phyloP scores from a whole-genome alignment of 768 basidiomycete species.

The Trametes punicea region DNA sequence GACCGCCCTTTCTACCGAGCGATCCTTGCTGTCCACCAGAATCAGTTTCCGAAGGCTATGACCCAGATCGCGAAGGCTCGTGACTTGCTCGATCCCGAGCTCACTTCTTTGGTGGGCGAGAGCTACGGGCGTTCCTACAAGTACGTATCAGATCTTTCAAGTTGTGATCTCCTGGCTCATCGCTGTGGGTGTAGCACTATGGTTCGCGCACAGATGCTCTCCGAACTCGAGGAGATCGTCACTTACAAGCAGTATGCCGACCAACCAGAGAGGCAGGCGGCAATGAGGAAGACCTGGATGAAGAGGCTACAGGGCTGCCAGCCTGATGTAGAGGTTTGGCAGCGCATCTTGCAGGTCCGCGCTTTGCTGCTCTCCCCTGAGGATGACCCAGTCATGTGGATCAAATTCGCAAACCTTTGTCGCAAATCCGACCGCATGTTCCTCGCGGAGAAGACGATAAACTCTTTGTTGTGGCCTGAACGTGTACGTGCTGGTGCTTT shows the following conservation, averaged over 20 bases:
- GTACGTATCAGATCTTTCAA: conserved; percentile 39
- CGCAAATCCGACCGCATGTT: conserved; percentile 92
- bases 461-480: conserved; percentile 80
- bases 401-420: conserved; percentile 97
- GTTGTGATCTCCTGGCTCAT: conserved; percentile 1
- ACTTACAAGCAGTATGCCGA: conserved; percentile 92
- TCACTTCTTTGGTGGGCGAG: conserved; percentile 90
- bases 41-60: conserved; percentile 89
- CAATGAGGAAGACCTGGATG: conserved; percentile 96
- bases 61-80: conserved; percentile 89
- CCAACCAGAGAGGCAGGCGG: conserved; percentile 86
- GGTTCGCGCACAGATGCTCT: conserved; percentile 97
- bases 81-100: conserved; percentile 86
- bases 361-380: conserved; percentile 90
- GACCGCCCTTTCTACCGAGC: conserved; percentile 96
- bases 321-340: conserved; percentile 99
- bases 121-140: conserved; percentile 97
- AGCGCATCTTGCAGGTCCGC: conserved; percentile 92
- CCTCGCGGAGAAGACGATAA: conserved; percentile 96
- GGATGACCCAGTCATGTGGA: conserved; percentile 97
- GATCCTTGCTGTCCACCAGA: conserved; percentile 93
- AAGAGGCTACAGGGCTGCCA: conserved; percentile 98
- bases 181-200: conserved; percentile 66
- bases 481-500: conserved; percentile 39
- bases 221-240: conserved; percentile 97